phyloP scores from a whole-genome alignment of 805 yeast genomes.

The Metschnikowia picachoensis region DNA sequence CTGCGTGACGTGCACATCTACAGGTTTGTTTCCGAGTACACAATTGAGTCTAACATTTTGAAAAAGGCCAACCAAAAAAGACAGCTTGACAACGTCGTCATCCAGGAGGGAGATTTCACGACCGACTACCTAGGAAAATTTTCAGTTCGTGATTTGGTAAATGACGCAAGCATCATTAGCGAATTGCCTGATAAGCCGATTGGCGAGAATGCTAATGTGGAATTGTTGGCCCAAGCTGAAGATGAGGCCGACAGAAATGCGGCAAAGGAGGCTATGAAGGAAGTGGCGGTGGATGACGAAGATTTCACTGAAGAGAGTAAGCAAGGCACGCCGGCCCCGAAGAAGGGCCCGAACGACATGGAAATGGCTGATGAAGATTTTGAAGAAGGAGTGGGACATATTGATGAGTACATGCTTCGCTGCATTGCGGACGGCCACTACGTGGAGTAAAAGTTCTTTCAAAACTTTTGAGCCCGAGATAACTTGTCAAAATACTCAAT shows the following conservation, averaged over 20 bases:
- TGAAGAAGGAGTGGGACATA: constrained; percentile 69
- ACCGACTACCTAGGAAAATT: constrained; percentile 91
- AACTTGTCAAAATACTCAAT: too few species aligned
- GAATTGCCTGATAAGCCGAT: constrained; percentile 42
- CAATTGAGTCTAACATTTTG: constrained; percentile 92
- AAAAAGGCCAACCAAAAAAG: constrained; percentile 93
- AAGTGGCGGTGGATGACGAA: constrained; percentile 76
- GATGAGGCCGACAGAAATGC: constrained; percentile 91
- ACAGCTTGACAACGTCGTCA: constrained; percentile 88
- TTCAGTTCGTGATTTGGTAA: constrained; percentile 80
- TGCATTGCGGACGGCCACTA: constrained; percentile 82
- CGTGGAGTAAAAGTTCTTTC: constrained; percentile 17
- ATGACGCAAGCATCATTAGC: constrained; percentile 45
- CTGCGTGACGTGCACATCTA: constrained; percentile 97
- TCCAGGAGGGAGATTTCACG: constrained; percentile 97
- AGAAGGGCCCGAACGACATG: constrained; percentile 29
- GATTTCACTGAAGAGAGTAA: constrained; percentile 64
- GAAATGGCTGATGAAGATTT: constrained; percentile 34
- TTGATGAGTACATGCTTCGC: constrained; percentile 95
- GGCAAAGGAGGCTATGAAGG: constrained; percentile 84
- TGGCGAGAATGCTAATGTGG: constrained; percentile 39
- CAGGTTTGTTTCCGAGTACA: constrained; percentile 91
- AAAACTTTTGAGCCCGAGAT: too few species aligned
- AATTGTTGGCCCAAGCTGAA: constrained; percentile 84
- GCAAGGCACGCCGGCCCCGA: constrained; percentile 25